Percentiles rank a stretch among this genome's conserved stretches.
Evolutionary conservation across 352 stramenopile species (phyloP).

Genomic region (Pythium guiyangense): DNA sequence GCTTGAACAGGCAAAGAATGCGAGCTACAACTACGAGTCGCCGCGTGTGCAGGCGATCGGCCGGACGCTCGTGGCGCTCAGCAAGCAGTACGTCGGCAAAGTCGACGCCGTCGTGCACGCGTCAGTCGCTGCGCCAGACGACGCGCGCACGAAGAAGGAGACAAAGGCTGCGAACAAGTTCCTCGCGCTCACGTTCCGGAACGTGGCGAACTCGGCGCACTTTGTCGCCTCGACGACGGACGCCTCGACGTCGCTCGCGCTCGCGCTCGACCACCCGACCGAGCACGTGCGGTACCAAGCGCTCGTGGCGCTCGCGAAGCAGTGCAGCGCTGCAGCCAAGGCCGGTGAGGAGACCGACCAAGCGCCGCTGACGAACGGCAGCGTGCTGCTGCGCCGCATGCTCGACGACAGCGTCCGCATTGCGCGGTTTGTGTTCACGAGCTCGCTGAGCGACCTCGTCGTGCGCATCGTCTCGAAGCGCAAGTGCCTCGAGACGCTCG

Average conservation of each 20-base stretch:
- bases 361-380: constrained; percentile 36
- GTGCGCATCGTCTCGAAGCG: constrained; percentile 48
- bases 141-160: constrained; percentile 30
- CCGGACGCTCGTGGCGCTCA: constrained; percentile 36
- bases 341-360: constrained; percentile 5
- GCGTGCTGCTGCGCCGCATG: constrained; percentile 66
- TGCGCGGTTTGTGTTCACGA: constrained; percentile 48
- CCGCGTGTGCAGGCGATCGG: constrained; percentile 41
- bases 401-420: constrained; percentile 75
- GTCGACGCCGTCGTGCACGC: constrained; percentile 38
- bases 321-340: constrained; percentile 16
- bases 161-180: constrained; percentile 59
- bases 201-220: constrained; percentile 71
- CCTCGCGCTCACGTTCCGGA: constrained; percentile 58
- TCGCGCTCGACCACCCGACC: constrained; percentile 75
- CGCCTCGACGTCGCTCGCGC: constrained; percentile 63
- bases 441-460: constrained; percentile 49
- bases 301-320: constrained; percentile 56
- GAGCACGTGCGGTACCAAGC: constrained; percentile 71
- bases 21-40: constrained; percentile 34
- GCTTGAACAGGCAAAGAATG: constrained; percentile 30
- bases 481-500: constrained; percentile 44
- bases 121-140: constrained; percentile 22
- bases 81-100: constrained; percentile 54
- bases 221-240: constrained; percentile 60